Conservation (phyloP, 306 rosid genomes). For the Elaeagnus macrophylla region DNA sequence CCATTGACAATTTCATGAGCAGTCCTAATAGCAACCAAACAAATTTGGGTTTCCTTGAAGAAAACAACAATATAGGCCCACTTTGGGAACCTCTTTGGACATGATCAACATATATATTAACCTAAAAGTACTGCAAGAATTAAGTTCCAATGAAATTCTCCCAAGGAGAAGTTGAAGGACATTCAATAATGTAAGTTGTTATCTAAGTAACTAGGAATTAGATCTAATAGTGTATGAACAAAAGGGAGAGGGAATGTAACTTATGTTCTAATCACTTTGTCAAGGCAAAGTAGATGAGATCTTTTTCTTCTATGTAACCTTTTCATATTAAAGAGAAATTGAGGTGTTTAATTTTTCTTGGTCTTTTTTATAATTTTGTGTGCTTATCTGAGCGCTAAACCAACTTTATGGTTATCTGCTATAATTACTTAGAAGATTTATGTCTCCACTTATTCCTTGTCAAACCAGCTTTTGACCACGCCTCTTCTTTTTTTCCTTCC, state of each 20-base stretch:
- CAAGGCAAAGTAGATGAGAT: slow-evolving; percentile 19
- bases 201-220: slow-evolving; percentile 7
- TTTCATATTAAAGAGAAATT: slow-evolving; percentile 16
- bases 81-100: slow-evolving; percentile 79
- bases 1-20: slow-evolving; percentile 22
- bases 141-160: slow-evolving; percentile 39
- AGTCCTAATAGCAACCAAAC: slow-evolving; percentile 24
- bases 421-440: slow-evolving; percentile 22
- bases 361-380: slow-evolving; percentile 6
- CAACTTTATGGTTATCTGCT: slow-evolving; percentile 51
- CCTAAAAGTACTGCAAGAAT: slow-evolving; percentile 2
- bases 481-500: slow-evolving; percentile 21
- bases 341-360: not conserved
- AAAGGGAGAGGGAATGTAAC: slow-evolving; percentile 6
- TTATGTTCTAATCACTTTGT: slow-evolving; percentile 25
- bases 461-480: slow-evolving; percentile 51
- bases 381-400: slow-evolving; percentile 20
- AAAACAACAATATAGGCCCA: slow-evolving; percentile 31
- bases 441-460: slow-evolving; percentile 22
- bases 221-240: not conserved
- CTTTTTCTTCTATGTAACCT: slow-evolving; percentile 10
- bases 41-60: slow-evolving; percentile 47
- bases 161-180: slow-evolving; percentile 51
- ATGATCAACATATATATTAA: slow-evolving; percentile 18
- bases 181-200: slow-evolving; percentile 6